These are phyloP conservation scores for Lecanicillium sp. DNA, from an alignment of 2,329 filamentous ascomycete genomes.

Conservation along the genomic window DNA sequence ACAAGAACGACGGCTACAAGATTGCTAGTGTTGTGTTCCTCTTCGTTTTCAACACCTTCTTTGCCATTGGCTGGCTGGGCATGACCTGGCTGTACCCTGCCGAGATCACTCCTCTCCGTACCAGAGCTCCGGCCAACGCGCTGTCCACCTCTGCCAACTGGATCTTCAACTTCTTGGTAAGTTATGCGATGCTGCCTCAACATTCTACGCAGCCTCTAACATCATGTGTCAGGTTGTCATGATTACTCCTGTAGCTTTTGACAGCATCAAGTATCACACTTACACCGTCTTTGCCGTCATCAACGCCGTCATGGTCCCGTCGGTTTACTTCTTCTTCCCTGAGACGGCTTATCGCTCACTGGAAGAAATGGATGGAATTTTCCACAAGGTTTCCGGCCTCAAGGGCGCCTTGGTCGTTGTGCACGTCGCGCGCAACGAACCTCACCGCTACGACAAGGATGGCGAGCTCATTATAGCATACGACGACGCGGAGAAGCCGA, in stretches of 20 bases:
- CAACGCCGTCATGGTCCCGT: conserved; percentile 51
- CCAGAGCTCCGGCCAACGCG: conserved; percentile 54
- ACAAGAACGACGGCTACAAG: conserved; percentile 39
- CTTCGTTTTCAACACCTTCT: conserved; percentile 53
- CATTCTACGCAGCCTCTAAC: neutral
- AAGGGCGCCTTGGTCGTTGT: conserved; percentile 27
- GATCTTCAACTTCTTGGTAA: conserved; percentile 53
- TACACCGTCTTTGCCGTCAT: conserved; percentile 61
- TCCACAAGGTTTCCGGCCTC: conserved; percentile 44
- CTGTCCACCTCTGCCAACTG: conserved; percentile 46
- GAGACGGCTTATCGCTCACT: conserved; percentile 56
- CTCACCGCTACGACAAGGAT: conserved; percentile 48
- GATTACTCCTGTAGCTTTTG: conserved; percentile 51
- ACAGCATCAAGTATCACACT: conserved; percentile 49
- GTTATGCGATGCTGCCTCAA: conserved; percentile 5
- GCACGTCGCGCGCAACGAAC: conserved; percentile 34
- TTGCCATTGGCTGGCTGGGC: conserved; percentile 51
- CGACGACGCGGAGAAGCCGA: conserved; percentile 25
- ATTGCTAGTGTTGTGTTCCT: conserved; percentile 57
- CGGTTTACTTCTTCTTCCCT: conserved; percentile 54
- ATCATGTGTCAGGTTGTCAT: conserved; percentile 37
- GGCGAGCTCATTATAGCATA: conserved; percentile 46
- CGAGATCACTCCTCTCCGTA: conserved; percentile 59
- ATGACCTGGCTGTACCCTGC: conserved; percentile 57
- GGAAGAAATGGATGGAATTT: conserved; percentile 60